Percentiles rank a stretch among this genome's conserved stretches.
Evolutionary conservation across 768 basidiomycete genomes (phyloP).

Genomic region (Tricholoma sp.): DNA sequence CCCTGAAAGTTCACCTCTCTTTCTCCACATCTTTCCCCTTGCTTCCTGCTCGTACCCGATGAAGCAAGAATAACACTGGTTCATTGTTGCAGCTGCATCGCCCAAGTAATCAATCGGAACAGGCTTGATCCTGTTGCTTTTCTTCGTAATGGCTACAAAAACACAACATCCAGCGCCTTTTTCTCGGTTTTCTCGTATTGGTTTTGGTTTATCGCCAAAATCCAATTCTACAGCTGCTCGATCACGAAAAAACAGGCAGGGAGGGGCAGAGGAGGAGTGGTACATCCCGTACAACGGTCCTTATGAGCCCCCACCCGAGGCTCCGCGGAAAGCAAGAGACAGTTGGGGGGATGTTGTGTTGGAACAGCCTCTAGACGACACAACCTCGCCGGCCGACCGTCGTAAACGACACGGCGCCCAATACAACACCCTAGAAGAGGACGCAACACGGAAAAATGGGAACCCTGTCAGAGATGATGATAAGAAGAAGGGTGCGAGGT

Average conservation of each 20-base stretch:
- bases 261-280: conserved; percentile 42
- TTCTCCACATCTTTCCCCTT: not conserved
- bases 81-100: not conserved
- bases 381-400: conserved; percentile 23
- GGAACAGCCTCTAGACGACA: conserved; percentile 20
- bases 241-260: conserved; percentile 5
- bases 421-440: conserved; percentile 13
- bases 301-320: conserved; percentile 39
- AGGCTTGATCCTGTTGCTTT: not conserved
- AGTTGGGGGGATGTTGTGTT: conserved; percentile 38
- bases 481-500: conserved; percentile 21
- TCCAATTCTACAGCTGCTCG: conserved; percentile 6
- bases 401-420: conserved; percentile 24
- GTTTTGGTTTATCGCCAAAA: conserved; percentile 12
- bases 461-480: conserved; percentile 4
- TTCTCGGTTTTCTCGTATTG: conserved; percentile 16
- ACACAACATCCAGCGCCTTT: conserved; percentile 5
- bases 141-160: conserved; percentile 9
- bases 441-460: conserved; percentile 11
- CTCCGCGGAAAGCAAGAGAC: conserved; percentile 25
- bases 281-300: conserved; percentile 65
- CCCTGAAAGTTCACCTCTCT: not conserved
- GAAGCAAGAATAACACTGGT: not conserved
- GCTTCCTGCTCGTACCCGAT: not conserved
- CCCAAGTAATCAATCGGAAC: not conserved